Evolutionary conservation across 768 basidiomycete genomes (phyloP), one percentile per base, ranked within the genome.

Genomic region (Pisolithus orientalis): DNA sequence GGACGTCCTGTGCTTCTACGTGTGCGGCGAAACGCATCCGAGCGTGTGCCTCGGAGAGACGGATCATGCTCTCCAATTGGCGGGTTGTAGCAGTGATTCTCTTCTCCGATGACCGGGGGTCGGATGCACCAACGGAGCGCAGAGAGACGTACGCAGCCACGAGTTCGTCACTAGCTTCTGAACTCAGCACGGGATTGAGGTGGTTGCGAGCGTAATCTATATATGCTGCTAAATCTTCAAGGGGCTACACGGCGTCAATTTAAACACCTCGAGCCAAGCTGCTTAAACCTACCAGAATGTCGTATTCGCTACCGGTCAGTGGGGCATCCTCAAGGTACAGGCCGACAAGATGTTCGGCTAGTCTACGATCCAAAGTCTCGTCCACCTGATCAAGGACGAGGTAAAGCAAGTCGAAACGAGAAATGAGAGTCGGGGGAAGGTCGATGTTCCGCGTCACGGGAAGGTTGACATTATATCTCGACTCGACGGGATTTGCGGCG

Each of bases 61-160:
- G 87, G 62, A 99, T 96, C 83, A 99, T 90, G 59, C 86, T 89
- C 70, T 99, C 96, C 14, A 99, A 82, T 68, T 99, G 95, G 46
- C 96, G 83, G 0, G 96, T 98, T 31, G 96, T 98, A 0, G 96
- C 96, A 0, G 96, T 99, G 68, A 99, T 99, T 11, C 95, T 84
- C 65, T 90, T 90, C 69, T 98, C 95, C 54, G 80, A 82, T 1
- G 82, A 80, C 16, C 92, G 84, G 1, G 92, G 85, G 65, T 98
- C 95, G 50, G 86, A 76, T 63, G 55, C 78, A 21, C 95, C 95
- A 62, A 90, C 84, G 62, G 88, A 88, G 47, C 96, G 88, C 78
- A 99, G 89, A 57, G 90, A 87, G 52, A 96, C 94, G 70, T 99
- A 99, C 31, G 87, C 84, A 5, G 76, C 70, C 17, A 97, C 90